Percentiles rank a stretch among this genome's conserved stretches.
These are phyloP conservation scores for Stevia rebaudiana DNA, from an alignment of 140 eudicot genomes.

Conservation along the genomic window DNA sequence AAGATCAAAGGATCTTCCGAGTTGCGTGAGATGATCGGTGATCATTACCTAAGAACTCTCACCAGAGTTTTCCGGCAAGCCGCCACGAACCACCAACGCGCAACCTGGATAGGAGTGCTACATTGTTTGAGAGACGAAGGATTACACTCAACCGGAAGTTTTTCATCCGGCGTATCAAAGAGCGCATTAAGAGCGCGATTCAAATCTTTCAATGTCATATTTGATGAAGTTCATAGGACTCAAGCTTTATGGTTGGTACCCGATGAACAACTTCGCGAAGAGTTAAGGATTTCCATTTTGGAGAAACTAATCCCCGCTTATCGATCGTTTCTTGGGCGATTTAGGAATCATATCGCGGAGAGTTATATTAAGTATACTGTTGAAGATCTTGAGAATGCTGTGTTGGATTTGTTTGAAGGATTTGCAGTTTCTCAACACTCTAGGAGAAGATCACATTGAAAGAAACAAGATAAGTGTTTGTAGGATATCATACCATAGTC, in stretches of 20 bases:
- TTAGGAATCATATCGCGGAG: conserved; percentile 20
- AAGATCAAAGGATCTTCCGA: conserved; percentile 23
- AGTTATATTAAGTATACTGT: conserved; percentile 23
- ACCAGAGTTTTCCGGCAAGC: conserved; percentile 12
- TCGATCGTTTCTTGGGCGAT: conserved; percentile 22
- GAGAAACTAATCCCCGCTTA: conserved; percentile 17
- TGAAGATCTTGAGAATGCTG: conserved; percentile 26
- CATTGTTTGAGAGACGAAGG: conserved; percentile 25
- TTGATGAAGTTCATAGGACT: conserved; percentile 24
- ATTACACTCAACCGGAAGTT: conserved; percentile 11
- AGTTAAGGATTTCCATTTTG: conserved; percentile 18
- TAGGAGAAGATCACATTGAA: conserved; percentile 25
- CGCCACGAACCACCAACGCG: conserved; percentile 23
- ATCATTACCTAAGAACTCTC: conserved; percentile 5
- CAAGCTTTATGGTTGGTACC: conserved; percentile 24
- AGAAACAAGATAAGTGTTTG: neutral
- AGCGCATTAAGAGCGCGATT: conserved; percentile 24
- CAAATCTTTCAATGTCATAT: conserved; percentile 14
- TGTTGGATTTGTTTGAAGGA: conserved; percentile 28
- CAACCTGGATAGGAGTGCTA: conserved; percentile 20
- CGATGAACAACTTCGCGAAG: conserved; percentile 24
- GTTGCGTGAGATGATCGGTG: conserved; percentile 18
- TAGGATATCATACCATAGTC: neutral
- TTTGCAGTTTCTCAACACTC: conserved; percentile 19
- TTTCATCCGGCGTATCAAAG: conserved; percentile 20